Evolutionary conservation across 2,329 filamentous ascomycete species (phyloP), one percentile per base, ranked within the genome.

Genomic region (Coniella vitis): DNA sequence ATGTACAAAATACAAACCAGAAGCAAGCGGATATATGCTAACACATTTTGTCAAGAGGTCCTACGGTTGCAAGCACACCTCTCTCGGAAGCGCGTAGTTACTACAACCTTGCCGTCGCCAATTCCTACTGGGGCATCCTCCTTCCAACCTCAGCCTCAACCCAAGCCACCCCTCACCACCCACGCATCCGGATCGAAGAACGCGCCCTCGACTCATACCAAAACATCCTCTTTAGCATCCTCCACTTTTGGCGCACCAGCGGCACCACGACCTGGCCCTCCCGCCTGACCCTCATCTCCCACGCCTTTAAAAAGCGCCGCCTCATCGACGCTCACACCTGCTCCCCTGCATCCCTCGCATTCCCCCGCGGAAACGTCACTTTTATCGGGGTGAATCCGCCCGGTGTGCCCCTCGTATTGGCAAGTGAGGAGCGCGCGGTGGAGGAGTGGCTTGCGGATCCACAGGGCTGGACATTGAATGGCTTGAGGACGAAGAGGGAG

Each of bases 121-220:
- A 79, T 60, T 54, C 55, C 9, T 75, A 71, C 54, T 81, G 75
- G 62, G 61, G 56, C 25, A 29, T 29, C 10, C 58, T 73, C 12
- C 45, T 72, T 61, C 13, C 39, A 40, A 3, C 38, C 53, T 2
- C 37, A 47, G 1, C n/a, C 25, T 19, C 44, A 19, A 21, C 21
- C 19, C 16, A n/a, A 3, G 13, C 17, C 31, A 8, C 16, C 35
- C 19, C 14, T 14, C 34, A 12, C 46, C 45, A 48, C 9, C 47
- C 16, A n/a, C 70, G 70, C 20, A 69, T 88, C 16, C 61, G 79
- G 0, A 60, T 79, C 2, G 90, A 95, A 61, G 76, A 83, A 8
- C 74, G 78, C 47, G 88, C 90, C 0, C 81, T 91, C 1, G 90
- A 96, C 65, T 91, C 86, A 2, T 91, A 88, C 60, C 84, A 90